These are phyloP conservation scores for California macrophylla DNA, from an alignment of 441 rosid genomes.

Conservation along the genomic window DNA sequence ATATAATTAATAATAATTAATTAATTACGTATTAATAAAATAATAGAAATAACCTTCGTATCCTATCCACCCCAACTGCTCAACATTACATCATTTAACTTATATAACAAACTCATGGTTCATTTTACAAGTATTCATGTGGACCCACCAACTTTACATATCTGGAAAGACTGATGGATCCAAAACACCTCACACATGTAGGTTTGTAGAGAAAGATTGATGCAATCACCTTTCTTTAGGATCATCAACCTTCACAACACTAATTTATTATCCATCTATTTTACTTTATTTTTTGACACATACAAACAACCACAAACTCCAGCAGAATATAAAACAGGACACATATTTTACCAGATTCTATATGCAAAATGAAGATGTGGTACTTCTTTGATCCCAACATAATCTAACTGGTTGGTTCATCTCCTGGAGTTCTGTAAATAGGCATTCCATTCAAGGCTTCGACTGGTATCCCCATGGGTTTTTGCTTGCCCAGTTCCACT, in stretches of 20 bases:
- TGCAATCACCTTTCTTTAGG: background rate
- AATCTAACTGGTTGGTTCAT: background rate
- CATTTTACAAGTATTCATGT: background rate
- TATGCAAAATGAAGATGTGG: background rate
- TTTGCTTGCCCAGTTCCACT: constrained; percentile 64
- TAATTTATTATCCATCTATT: background rate
- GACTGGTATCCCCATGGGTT: constrained; percentile 58
- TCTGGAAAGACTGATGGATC: background rate
- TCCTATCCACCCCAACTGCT: too few relatives aligned
- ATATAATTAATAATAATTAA: too few relatives aligned
- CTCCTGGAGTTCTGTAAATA: background rate
- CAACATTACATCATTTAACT: background rate
- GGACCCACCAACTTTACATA: background rate
- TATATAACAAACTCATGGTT: background rate
- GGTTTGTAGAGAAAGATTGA: background rate
- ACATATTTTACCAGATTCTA: background rate
- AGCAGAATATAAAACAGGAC: background rate
- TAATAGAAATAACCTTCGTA: too few relatives aligned
- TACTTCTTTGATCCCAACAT: background rate
- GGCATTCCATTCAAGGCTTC: constrained; percentile 30
- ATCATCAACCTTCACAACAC: background rate
- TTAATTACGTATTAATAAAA: too few relatives aligned
- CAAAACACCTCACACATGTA: background rate
- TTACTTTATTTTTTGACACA: background rate
- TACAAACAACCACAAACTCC: background rate